Conservation (phyloP, 176 grass and related monocot genomes). For the Musa itinerans region DNA sequence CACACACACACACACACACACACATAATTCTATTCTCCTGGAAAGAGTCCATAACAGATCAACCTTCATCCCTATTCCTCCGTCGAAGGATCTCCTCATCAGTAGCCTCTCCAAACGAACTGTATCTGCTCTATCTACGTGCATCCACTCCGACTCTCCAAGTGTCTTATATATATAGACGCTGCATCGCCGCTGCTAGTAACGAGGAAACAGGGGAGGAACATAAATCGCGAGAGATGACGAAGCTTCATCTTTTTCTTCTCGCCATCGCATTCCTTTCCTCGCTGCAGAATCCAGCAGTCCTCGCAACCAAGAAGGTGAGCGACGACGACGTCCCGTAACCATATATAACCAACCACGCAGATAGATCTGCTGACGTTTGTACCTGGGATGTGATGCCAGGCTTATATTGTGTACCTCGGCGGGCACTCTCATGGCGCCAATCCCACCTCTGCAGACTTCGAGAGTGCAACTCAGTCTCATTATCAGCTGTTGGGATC, state of each 20-base stretch:
- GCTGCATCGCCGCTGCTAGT: not conserved
- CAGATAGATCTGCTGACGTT: not conserved
- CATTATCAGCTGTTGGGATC: slow-evolving; percentile 54
- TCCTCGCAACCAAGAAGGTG: not conserved
- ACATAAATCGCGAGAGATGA: not conserved
- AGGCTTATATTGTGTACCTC: slow-evolving; percentile 84
- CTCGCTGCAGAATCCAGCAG: not conserved
- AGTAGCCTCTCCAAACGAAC: no score
- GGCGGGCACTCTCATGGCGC: slow-evolving; percentile 39
- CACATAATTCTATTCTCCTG: no score
- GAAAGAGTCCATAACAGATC: not conserved
- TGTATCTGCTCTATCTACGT: no score
- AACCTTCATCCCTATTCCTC: not conserved
- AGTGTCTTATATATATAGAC: not conserved
- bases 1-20: not conserved
- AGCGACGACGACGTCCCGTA: not conserved
- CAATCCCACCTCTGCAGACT: slow-evolving; percentile 24
- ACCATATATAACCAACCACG: not conserved
- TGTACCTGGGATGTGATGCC: not conserved
- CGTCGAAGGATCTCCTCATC: not conserved
- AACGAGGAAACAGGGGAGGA: not conserved
- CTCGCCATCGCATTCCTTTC: not conserved
- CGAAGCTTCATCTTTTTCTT: not conserved
- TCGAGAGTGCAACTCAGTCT: slow-evolving; percentile 31
- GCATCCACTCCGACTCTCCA: no score